Base-by-base conservation (phyloP, 139 green algal genomes). In the Chlamydomonas urium region DNA sequence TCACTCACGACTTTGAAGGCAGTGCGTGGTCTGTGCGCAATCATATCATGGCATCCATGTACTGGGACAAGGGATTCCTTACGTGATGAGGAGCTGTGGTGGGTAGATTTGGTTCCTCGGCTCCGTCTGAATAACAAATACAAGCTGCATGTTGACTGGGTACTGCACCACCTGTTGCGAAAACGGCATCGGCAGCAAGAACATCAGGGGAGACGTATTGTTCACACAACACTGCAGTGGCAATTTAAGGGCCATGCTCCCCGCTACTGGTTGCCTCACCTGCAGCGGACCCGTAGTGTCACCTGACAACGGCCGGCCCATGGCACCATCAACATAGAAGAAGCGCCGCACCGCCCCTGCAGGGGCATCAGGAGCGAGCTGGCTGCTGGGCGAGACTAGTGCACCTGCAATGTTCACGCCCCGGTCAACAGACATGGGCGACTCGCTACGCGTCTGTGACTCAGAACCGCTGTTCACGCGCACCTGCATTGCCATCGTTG, bases 331-430 rank as follows among this genome's bases (percentile, higher is more conserved):
- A 5, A 2, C 38, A 50, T 70, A 85, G 73, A 86, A 86, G 66
- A 88, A 88, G 33, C 83, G 77, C 17, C 79, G 76, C 50, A 88
- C 83, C 32, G 78, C 77, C 34, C 77, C 77, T 83, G 66, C 1
- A 31, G n/a, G 3, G 28, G 4, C 26, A 29, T 2, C n/a, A n/a
- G n/a, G n/a, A n/a, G n/a, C n/a, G n/a, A n/a, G n/a, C n/a, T n/a
- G n/a, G n/a, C n/a, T n/a, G n/a, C n/a, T n/a, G n/a, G n/a, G n/a
- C n/a, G n/a, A n/a, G n/a, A n/a, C n/a, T n/a, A n/a, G n/a, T n/a
- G n/a, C n/a, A n/a, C n/a, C n/a, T n/a, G n/a, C n/a, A n/a, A n/a
- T n/a, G n/a, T n/a, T n/a, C n/a, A n/a, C n/a, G n/a, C n/a, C n/a
- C n/a, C n/a, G n/a, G n/a, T n/a, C n/a, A n/a, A n/a, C n/a, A n/a